Evolutionary conservation across 169 alveolate species (phyloP).

Genomic region (Eimeria praecox): DNA sequence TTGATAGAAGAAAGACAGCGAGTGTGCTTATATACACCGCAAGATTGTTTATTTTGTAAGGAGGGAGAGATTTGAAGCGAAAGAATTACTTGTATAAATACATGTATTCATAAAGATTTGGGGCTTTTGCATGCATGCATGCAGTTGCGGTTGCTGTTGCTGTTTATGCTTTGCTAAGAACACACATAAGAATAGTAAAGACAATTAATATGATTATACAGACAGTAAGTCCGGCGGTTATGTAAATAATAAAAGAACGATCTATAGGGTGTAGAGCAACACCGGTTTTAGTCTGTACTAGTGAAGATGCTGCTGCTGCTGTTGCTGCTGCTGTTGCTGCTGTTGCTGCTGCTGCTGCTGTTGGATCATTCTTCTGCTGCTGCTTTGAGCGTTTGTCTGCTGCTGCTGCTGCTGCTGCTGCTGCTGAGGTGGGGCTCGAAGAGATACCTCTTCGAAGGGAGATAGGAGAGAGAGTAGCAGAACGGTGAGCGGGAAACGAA

Average conservation of each 20-base stretch:
- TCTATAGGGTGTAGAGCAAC: not conserved
- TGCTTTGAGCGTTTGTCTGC: no score
- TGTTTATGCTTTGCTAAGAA: not conserved
- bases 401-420: not conserved
- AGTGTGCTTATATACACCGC: no score
- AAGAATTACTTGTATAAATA: no score
- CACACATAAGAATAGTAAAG: not conserved
- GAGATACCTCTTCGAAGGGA: not conserved
- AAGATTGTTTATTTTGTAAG: no score
- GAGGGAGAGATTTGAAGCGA: no score
- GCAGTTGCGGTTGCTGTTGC: slow-evolving; percentile 6
- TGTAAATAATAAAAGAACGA: not conserved
- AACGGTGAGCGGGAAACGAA: not conserved
- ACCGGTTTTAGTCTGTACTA: not conserved
- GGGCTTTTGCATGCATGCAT: not conserved
- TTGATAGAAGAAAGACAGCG: no score
- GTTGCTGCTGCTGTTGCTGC: slow-evolving; percentile 24
- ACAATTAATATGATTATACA: not conserved
- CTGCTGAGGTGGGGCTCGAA: not conserved
- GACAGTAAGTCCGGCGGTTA: not conserved
- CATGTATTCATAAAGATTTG: no score
- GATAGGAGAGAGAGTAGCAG: not conserved
- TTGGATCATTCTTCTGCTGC: not conserved
- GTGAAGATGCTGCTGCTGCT: slow-evolving; percentile 16
- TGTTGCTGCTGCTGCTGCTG: slow-evolving; percentile 14